phyloP scores from a whole-genome alignment of 345 rosid genomes.

The Lumnitzera racemosa region DNA sequence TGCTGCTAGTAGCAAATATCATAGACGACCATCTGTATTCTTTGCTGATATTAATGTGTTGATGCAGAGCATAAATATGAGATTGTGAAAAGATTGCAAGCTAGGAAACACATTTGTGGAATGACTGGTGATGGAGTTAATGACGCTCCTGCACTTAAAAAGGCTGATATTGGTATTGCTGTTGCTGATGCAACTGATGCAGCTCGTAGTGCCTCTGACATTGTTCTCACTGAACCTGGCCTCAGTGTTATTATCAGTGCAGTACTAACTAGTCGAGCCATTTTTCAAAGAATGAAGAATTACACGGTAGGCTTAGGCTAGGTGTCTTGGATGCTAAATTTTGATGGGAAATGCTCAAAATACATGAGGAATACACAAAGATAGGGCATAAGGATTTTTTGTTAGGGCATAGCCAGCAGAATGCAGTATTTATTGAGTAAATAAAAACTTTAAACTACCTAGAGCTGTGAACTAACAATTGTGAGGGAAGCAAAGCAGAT shows the following conservation, averaged over 20 bases:
- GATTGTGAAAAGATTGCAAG: slow-evolving; percentile 68
- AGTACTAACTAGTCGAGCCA: slow-evolving; percentile 53
- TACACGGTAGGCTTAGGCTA: slow-evolving; percentile 36
- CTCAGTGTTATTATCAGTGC: slow-evolving; percentile 65
- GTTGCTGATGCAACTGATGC: slow-evolving; percentile 78
- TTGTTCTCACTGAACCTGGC: slow-evolving; percentile 62
- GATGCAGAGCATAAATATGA: slow-evolving; percentile 57
- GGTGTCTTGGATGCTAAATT: background rate
- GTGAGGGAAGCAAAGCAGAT: too few species aligned
- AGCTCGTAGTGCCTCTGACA: slow-evolving; percentile 70
- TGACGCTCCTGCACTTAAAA: slow-evolving; percentile 70
- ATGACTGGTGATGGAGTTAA: slow-evolving; percentile 63
- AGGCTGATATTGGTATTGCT: slow-evolving; percentile 67
- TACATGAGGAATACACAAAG: too few species aligned
- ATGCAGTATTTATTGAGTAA: too few species aligned
- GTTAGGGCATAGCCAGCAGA: too few species aligned
- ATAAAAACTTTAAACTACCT: too few species aligned
- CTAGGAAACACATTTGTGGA: slow-evolving; percentile 55
- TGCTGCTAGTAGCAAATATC: background rate
- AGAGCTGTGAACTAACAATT: too few species aligned
- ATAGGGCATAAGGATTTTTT: too few species aligned
- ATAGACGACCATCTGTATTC: background rate
- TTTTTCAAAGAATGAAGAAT: slow-evolving; percentile 67
- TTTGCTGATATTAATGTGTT: background rate
- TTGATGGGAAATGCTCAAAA: too few species aligned